A percentile compares a stretch with the other conserved stretches of the same genome.
These are phyloP conservation scores for Ogataea glucozyma DNA, from an alignment of 805 yeast genomes.

Conservation along the genomic window DNA sequence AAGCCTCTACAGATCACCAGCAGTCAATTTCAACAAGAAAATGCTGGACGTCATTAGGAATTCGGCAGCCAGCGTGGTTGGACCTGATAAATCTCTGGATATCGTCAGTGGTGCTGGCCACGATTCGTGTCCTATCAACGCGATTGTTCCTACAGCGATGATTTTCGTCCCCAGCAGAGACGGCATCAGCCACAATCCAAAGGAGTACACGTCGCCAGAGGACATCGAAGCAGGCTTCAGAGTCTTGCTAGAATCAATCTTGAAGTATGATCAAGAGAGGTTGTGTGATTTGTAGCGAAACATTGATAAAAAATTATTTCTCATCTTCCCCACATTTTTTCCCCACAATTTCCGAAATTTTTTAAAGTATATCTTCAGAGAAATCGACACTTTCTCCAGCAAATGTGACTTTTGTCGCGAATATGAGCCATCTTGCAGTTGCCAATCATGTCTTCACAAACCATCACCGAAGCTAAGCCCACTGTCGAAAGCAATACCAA, in stretches of 20 bases:
- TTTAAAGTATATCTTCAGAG: not conserved
- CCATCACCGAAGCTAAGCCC: not conserved
- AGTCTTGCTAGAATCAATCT: conserved; percentile 53
- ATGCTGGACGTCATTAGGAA: conserved; percentile 53
- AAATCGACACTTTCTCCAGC: not conserved
- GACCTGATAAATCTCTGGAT: conserved; percentile 42
- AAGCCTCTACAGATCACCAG: conserved; percentile 47
- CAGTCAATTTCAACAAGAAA: conserved; percentile 55
- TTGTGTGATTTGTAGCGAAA: not conserved
- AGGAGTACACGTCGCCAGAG: conserved; percentile 65
- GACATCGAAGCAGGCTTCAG: conserved; percentile 61
- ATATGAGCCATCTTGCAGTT: too few relatives aligned
- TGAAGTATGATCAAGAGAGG: conserved; percentile 24
- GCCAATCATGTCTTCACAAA: conserved; percentile 1
- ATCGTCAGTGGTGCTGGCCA: conserved; percentile 75
- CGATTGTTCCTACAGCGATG: conserved; percentile 68
- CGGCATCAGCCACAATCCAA: conserved; percentile 68
- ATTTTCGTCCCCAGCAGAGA: conserved; percentile 68
- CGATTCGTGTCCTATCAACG: conserved; percentile 62
- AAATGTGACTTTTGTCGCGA: not conserved
- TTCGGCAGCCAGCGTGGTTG: conserved; percentile 52
- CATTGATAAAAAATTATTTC: not conserved
- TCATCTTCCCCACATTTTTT: not conserved
- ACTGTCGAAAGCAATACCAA: not conserved
- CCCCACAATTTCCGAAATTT: conserved; percentile 3